Evolutionary conservation across 2,329 filamentous ascomycete genomes (phyloP), one percentile per base, ranked within the genome.

Genomic region (Aspergillus pseudoviridinutans): DNA sequence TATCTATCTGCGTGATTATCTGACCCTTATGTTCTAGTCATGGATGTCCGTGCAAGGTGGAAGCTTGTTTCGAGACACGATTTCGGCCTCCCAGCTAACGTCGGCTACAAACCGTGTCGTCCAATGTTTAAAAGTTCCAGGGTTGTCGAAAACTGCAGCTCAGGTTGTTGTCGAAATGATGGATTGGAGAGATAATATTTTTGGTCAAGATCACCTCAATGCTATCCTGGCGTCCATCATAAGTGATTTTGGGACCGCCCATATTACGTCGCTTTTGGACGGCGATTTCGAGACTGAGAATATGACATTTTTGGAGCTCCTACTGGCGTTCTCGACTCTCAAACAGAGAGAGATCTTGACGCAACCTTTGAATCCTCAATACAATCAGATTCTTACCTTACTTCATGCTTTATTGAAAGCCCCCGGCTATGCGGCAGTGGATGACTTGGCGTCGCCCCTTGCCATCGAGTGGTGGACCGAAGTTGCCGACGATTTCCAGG

Each of bases 401-500:
- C 55, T 77, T 14, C 75, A 77, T 51, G 66, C 68, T 9, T 61
- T 77, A 14, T 74, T 78, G 53, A 72, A 73, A 53, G 70, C 69
- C 0, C 74, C 76, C 20, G 76, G 75, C 1, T 74, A 72, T 61
- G 71, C 74, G 3, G 71, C 69, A 24, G 73, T 77, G 28, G 75
- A 77, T 17, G 75, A 77, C 53, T 59, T 66, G 28, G 74, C 71
- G 28, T 70, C 71, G 28, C 69, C 72, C 3, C 59, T 72, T 38
- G 67, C 73, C 9, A 58, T 78, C n/a, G 76, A 78, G 58, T 78
- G 70, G 62, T 79, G 71, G 74, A 74, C 73, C 24, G 72, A 74
- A 51, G 71, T 69, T 42, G 76, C 75, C 9, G 75, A 77, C 53
- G 68, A 70, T 51, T 58, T 77, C 8, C 68, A 69, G 41, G 73